Evolutionary conservation across 768 basidiomycete genomes (phyloP).

Genomic region (Austroboletus festivus): DNA sequence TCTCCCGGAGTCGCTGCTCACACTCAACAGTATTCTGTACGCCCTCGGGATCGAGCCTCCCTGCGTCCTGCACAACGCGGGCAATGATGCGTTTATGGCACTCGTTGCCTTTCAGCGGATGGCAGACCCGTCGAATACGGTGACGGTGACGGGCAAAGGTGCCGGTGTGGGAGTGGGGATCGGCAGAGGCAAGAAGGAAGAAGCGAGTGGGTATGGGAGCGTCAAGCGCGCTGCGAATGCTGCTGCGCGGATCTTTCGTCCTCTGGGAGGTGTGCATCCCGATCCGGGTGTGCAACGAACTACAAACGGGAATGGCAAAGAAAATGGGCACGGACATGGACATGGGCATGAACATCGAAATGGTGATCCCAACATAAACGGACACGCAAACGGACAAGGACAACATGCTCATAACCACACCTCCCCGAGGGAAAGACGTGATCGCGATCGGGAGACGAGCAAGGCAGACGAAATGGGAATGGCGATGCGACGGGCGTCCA

Average conservation of each 20-base stretch:
- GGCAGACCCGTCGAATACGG: constrained; percentile 45
- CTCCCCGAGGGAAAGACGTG: no score
- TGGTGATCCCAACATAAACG: no score
- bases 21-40: constrained; percentile 58
- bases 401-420: no score
- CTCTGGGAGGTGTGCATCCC: not conserved
- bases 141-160: constrained; percentile 14
- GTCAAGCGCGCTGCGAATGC: constrained; percentile 14
- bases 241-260: constrained; percentile 20
- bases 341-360: no score
- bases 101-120: constrained; percentile 70
- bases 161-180: not conserved
- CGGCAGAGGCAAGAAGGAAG: not conserved
- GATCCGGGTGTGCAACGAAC: not conserved
- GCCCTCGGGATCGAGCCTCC: constrained; percentile 44
- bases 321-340: not conserved
- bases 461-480: constrained; percentile 16
- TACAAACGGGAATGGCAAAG: not conserved
- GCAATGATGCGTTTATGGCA: constrained; percentile 73
- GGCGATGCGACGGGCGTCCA: constrained; percentile 21
- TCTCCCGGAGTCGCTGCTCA: constrained; percentile 50
- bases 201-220: constrained; percentile 2
- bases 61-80: constrained; percentile 65
- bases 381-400: no score
- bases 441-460: not conserved